Conservation (phyloP, 441 rosid species). For the Lepidium campestre region DNA sequence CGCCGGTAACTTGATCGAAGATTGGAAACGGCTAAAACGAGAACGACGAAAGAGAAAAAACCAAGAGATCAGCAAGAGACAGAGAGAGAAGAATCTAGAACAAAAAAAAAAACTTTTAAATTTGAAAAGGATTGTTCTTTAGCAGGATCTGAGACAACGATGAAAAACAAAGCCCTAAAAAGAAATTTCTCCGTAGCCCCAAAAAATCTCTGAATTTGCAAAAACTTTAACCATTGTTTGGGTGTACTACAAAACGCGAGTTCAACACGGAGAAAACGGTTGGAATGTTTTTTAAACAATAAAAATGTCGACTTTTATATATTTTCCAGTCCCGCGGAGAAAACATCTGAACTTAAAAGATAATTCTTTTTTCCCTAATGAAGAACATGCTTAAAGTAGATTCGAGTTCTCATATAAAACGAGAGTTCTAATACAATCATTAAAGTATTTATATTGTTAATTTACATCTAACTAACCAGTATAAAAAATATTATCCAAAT, state of each 20-base stretch:
- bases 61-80: background rate
- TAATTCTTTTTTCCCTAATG: too few relatives aligned
- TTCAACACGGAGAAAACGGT: constrained; percentile 61
- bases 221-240: constrained; percentile 2
- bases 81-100: constrained; percentile 1
- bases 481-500: too few relatives aligned
- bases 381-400: too few relatives aligned
- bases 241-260: constrained; percentile 51
- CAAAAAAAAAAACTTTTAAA: background rate
- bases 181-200: background rate
- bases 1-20: constrained; percentile 18
- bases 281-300: constrained; percentile 6
- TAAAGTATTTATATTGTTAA: too few relatives aligned
- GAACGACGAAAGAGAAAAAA: background rate
- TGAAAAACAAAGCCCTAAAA: constrained; percentile 1
- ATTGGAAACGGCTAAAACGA: constrained; percentile 13
- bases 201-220: background rate
- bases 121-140: background rate
- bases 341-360: too few relatives aligned
- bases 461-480: too few relatives aligned
- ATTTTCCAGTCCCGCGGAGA: background rate
- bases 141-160: constrained; percentile 17
- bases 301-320: constrained; percentile 1
- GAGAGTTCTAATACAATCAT: too few relatives aligned
- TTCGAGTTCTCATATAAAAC: too few relatives aligned